Base-by-base conservation (phyloP, 1,139 yeast species). In the Debaryomyces udenii region DNA sequence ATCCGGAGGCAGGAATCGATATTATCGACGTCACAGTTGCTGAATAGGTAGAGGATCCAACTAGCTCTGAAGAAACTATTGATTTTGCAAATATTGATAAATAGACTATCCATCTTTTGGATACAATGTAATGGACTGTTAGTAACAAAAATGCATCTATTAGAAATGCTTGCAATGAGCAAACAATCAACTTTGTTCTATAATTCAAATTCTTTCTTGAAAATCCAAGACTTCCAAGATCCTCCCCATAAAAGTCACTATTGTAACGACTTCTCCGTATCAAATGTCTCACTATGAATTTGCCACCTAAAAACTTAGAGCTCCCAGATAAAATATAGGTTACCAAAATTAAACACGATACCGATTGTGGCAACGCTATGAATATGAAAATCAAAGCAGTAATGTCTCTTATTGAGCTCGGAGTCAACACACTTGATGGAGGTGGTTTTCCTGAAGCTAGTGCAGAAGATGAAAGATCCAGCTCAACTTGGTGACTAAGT, bases 31-130 rank as follows among this genome's bases (percentile, higher is more conserved):
- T 55, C 37, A 51, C 50, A 13, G 57, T 52, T 14, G 56, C 51
- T 31, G 59, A 49, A 26, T 51, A 6, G 52, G 37, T 26, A 5
- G 55, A 48, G 6, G 74, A 57, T 1, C 82, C 81, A 10, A 77
- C 70, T 37, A 78, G 53, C 39, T 72, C 77, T 31, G 78, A 65
- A 1, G 82, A 72, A n/a, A 78, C 59, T 23, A 77, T 67, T 2
- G 81, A 69, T 49, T 76, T 76, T 9, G 81, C 73, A 39, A 78
- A 60, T 10, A 76, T 51, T 18, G 69, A 66, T 20, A 74, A 53
- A 50, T 73, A 73, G 35, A 66, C 67, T 37, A 71, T 58, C 40
- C 66, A 52, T 14, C 59, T 57, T 15, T 55, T 55, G 23, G 75
- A 76, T 18, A 66, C 56, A 2, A 66, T 42, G 27, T 59, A 45